These are phyloP conservation scores for Cladosporium sphaerospermum DNA, from an alignment of 2,329 filamentous ascomycete species.

Conservation along the genomic window DNA sequence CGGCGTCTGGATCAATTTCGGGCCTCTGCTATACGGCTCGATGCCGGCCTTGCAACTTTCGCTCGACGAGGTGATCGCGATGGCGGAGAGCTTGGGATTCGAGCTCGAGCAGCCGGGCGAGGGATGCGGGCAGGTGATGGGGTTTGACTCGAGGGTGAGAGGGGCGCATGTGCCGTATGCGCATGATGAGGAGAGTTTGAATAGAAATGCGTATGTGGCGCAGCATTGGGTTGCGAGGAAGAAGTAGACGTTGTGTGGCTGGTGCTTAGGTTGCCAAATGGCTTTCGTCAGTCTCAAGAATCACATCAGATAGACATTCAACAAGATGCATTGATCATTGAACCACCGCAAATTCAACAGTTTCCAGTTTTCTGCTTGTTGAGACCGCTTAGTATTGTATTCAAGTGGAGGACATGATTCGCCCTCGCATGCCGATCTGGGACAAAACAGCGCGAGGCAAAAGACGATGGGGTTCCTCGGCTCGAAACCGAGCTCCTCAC, in stretches of 20 bases:
- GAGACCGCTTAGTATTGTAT: not conserved
- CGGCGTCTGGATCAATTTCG: constrained; percentile 79
- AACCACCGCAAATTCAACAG: no score
- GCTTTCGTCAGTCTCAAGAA: no score
- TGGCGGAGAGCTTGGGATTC: constrained; percentile 17
- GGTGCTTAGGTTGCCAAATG: no score
- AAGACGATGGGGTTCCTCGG: not conserved
- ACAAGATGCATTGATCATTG: no score
- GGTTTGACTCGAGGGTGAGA: not conserved
- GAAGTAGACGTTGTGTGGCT: not conserved
- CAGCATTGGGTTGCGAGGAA: constrained; percentile 14
- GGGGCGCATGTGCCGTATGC: constrained; percentile 11
- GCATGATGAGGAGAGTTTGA: constrained; percentile 6
- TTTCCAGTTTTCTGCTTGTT: no score
- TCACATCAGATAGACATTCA: no score
- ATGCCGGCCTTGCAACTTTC: constrained; percentile 16
- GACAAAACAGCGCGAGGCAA: not conserved
- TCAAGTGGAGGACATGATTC: not conserved
- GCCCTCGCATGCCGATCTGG: not conserved
- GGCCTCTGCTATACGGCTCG: constrained; percentile 62
- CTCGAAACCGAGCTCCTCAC: not conserved
- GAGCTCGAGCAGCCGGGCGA: constrained; percentile 11
- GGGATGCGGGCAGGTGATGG: constrained; percentile 1
- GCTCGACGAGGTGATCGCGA: constrained; percentile 14
- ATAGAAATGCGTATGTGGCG: constrained; percentile 11